A percentile compares a stretch with the other conserved stretches of the same genome.
These are phyloP conservation scores for Betula pendula DNA, from an alignment of 306 rosid species.

Conservation along the genomic window DNA sequence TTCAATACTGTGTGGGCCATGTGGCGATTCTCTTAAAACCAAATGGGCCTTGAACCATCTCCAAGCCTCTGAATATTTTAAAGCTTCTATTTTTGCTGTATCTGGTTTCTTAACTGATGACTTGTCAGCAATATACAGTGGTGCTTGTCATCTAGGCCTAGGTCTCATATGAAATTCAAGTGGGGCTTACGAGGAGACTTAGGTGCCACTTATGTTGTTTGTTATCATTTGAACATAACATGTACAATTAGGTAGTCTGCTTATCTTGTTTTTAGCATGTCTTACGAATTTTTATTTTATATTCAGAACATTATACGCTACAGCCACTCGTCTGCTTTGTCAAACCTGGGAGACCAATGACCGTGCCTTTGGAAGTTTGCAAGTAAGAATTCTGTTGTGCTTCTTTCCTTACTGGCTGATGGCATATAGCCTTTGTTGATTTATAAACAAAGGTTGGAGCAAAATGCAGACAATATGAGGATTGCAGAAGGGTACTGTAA, in stretches of 20 bases:
- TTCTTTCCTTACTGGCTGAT: constrained; percentile 23
- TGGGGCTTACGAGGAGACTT: neutral
- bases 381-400: constrained; percentile 48
- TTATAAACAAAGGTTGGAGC: neutral
- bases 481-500: neutral
- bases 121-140: neutral
- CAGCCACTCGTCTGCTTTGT: constrained; percentile 84
- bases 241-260: neutral
- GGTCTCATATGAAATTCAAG: neutral
- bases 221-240: neutral
- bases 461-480: neutral
- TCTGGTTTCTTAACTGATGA: neutral
- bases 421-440: neutral
- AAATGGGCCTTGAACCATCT: constrained; percentile 1
- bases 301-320: constrained; percentile 74
- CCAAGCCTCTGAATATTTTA: neutral
- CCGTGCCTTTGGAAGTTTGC: constrained; percentile 88
- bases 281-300: constrained; percentile 16
- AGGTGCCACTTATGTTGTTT: neutral
- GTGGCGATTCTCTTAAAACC: neutral
- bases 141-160: neutral
- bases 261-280: neutral
- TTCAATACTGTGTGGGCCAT: neutral
- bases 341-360: constrained; percentile 96
- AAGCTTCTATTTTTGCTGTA: neutral